These are phyloP conservation scores for Cordyceps javanica DNA, from an alignment of 2,329 filamentous ascomycete genomes.

Conservation along the genomic window DNA sequence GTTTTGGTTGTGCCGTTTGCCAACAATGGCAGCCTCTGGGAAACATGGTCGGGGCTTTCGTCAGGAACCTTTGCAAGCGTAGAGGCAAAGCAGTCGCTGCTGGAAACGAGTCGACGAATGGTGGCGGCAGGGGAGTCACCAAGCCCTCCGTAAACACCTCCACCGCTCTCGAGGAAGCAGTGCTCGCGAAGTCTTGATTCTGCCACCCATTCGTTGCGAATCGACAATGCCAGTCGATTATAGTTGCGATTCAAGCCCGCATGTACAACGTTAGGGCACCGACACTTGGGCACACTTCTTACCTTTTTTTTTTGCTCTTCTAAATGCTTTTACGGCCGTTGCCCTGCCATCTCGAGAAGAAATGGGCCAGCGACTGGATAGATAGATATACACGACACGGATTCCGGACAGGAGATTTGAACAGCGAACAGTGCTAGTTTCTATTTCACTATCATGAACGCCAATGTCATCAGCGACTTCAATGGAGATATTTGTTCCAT, in stretches of 20 bases:
- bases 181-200: neutral
- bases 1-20: constrained; percentile 23
- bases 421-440: constrained; percentile 32
- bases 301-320: constrained; percentile 15
- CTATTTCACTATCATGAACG: constrained; percentile 39
- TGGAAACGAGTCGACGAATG: neutral
- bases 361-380: neutral
- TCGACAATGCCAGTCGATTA: neutral
- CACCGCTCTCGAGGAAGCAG: neutral
- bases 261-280: neutral
- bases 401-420: constrained; percentile 8
- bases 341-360: neutral
- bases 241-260: neutral
- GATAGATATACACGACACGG: neutral
- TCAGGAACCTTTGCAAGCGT: neutral
- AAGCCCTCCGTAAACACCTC: neutral
- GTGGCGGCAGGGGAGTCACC: neutral
- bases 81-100: neutral
- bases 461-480: constrained; percentile 40
- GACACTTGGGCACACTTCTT: constrained; percentile 8
- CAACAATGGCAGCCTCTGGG: neutral
- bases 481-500: constrained; percentile 35
- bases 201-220: too few species aligned
- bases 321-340: constrained; percentile 12
- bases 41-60: neutral